phyloP scores from a whole-genome alignment of 768 basidiomycete species.

The Suillus plorans region DNA sequence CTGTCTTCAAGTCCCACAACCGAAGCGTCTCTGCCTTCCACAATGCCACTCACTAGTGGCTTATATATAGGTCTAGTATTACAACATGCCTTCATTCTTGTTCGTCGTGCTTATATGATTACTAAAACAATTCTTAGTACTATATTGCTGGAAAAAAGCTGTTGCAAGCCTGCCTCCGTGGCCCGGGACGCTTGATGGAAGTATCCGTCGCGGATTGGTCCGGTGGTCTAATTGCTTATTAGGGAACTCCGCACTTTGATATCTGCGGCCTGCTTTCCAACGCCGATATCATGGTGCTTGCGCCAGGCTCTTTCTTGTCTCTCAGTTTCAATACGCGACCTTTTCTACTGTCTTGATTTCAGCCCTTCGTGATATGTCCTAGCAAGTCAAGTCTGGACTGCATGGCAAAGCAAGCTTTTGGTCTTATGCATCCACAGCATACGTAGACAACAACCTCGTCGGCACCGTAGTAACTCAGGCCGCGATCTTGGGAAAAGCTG shows the following conservation, averaged over 20 bases:
- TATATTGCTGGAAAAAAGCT: too few relatives aligned
- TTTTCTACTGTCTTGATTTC: slow-evolving; percentile 7
- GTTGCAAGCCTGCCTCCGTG: too few relatives aligned
- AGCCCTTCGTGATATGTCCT: slow-evolving; percentile 51
- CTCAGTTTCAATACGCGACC: slow-evolving; percentile 6
- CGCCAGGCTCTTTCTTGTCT: slow-evolving; percentile 3
- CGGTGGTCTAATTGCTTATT: neutral
- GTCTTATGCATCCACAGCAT: slow-evolving; percentile 44
- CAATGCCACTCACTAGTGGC: too few relatives aligned
- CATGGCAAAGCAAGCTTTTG: neutral
- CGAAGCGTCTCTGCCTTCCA: too few relatives aligned
- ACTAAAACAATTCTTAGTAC: too few relatives aligned
- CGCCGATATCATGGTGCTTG: slow-evolving; percentile 30
- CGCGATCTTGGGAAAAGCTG: slow-evolving; percentile 42
- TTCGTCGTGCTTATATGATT: too few relatives aligned
- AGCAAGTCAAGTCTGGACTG: slow-evolving; percentile 64
- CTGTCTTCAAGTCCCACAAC: too few relatives aligned
- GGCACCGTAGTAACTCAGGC: slow-evolving; percentile 72
- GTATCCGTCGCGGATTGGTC: neutral
- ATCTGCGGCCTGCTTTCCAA: slow-evolving; percentile 6
- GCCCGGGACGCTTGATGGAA: too few relatives aligned
- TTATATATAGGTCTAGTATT: too few relatives aligned
- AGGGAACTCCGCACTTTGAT: neutral
- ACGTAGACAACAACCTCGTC: slow-evolving; percentile 80
- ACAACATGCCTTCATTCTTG: too few relatives aligned